A percentile compares a stretch with the other conserved stretches of the same genome.
Evolutionary conservation across 768 basidiomycete genomes (phyloP).

Genomic region (Amanita exitialis): DNA sequence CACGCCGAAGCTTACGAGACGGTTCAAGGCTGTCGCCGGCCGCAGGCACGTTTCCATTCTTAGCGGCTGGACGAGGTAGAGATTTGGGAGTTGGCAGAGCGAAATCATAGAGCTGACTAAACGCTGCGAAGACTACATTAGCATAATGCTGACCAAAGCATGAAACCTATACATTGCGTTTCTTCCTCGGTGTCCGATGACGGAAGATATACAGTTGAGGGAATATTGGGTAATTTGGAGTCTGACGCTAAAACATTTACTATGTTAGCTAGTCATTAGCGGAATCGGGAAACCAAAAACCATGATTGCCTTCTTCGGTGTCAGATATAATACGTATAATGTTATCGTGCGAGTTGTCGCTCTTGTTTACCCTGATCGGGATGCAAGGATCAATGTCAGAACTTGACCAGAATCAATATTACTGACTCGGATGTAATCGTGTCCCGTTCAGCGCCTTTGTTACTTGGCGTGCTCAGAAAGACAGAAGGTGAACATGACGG

Average conservation of each 20-base stretch:
- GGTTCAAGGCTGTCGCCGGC: not conserved
- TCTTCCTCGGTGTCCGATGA: slow-evolving; percentile 16
- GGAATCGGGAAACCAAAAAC: slow-evolving; percentile 10
- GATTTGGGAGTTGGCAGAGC: slow-evolving; percentile 1
- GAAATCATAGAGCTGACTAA: not conserved
- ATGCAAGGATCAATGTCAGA: slow-evolving; percentile 4
- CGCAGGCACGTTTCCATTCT: not conserved
- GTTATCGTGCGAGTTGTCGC: slow-evolving; percentile 5
- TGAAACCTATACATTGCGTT: slow-evolving; percentile 8
- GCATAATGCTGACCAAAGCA: not conserved
- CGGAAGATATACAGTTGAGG: not conserved
- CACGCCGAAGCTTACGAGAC: slow-evolving; percentile 2
- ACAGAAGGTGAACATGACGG: slow-evolving; percentile 17
- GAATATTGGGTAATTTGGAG: slow-evolving; percentile 14
- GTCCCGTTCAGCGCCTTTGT: not conserved
- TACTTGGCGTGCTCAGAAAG: slow-evolving; percentile 7
- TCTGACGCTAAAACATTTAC: slow-evolving; percentile 4
- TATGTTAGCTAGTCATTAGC: not conserved
- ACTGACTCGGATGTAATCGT: slow-evolving; percentile 15
- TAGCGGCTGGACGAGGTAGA: not conserved
- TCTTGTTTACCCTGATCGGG: not conserved
- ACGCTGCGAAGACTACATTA: not conserved
- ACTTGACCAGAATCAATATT: not conserved
- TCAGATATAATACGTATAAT: slow-evolving; percentile 20
- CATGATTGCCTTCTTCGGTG: slow-evolving; percentile 31